These are phyloP conservation scores for Sporopachydermia lactativora DNA, from an alignment of 805 yeast species.

Conservation along the genomic window DNA sequence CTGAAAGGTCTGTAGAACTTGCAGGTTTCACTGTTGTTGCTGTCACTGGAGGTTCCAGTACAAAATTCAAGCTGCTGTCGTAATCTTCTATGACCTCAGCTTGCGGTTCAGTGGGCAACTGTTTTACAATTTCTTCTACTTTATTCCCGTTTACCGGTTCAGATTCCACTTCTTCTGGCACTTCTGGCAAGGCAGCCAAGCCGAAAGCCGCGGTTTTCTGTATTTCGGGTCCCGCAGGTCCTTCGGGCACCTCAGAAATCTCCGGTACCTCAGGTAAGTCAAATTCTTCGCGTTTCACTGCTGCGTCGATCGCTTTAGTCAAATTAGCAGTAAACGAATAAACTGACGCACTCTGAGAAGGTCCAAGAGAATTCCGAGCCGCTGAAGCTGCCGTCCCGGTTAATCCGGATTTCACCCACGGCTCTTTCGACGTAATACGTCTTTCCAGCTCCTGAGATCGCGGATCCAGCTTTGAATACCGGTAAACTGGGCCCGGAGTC, in stretches of 20 bases:
- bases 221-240: no score
- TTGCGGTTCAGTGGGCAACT: no score
- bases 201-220: no score
- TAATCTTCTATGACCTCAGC: no score
- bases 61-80: neutral
- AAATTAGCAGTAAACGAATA: neutral
- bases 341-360: neutral
- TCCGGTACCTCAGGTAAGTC: neutral
- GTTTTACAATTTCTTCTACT: neutral
- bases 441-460: neutral
- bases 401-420: no score
- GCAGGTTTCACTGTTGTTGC: no score
- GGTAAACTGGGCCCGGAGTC: no score
- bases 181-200: neutral
- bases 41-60: neutral
- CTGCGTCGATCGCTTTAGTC: neutral
- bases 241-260: neutral
- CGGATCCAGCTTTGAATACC: neutral
- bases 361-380: neutral
- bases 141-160: neutral
- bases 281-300: neutral
- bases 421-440: neutral
- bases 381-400: no score
- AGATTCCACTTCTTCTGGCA: neutral
- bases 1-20: no score